Evolutionary conservation across 768 basidiomycete species (phyloP).

Genomic region (Mycena haematopus): DNA sequence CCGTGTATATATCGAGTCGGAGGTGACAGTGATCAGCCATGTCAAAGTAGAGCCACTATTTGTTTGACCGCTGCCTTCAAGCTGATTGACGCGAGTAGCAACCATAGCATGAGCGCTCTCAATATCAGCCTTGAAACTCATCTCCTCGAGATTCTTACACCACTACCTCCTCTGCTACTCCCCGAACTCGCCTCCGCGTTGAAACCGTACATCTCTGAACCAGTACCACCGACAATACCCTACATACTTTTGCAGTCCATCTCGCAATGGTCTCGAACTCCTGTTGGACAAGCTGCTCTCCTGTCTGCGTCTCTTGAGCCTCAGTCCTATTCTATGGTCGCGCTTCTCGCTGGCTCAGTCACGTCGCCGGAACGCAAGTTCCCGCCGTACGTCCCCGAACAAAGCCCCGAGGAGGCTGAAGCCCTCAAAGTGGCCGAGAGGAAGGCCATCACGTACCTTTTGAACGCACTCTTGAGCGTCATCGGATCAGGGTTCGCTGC

Average conservation of each 20-base stretch:
- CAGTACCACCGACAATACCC: conserved; percentile 57
- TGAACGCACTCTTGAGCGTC: conserved; percentile 78
- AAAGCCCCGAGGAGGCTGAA: conserved; percentile 54
- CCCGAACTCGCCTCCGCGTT: conserved; percentile 50
- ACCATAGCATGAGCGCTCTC: conserved; percentile 41
- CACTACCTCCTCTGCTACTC: conserved; percentile 56
- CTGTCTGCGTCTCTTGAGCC: conserved; percentile 54
- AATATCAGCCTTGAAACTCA: conserved; percentile 76
- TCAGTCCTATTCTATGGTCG: conserved; percentile 68
- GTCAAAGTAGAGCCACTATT: neutral
- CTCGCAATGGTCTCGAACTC: conserved; percentile 73
- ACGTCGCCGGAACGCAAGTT: conserved; percentile 83
- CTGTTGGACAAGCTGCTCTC: conserved; percentile 48
- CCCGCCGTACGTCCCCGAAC: conserved; percentile 53
- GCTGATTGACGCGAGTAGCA: conserved; percentile 23
- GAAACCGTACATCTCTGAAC: conserved; percentile 42
- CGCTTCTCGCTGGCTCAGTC: conserved; percentile 77
- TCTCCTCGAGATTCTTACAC: conserved; percentile 54
- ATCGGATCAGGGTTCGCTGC: conserved; percentile 68
- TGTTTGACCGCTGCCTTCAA: neutral
- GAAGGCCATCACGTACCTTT: conserved; percentile 69
- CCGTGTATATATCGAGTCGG: conserved; percentile 28
- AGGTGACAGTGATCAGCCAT: conserved; percentile 39
- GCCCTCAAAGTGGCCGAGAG: conserved; percentile 58
- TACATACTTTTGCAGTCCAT: conserved; percentile 63